A percentile compares a stretch with the other conserved stretches of the same genome.
Evolutionary conservation across 768 basidiomycete genomes (phyloP).

Genomic region (Leucocoprinus birnbaumii): DNA sequence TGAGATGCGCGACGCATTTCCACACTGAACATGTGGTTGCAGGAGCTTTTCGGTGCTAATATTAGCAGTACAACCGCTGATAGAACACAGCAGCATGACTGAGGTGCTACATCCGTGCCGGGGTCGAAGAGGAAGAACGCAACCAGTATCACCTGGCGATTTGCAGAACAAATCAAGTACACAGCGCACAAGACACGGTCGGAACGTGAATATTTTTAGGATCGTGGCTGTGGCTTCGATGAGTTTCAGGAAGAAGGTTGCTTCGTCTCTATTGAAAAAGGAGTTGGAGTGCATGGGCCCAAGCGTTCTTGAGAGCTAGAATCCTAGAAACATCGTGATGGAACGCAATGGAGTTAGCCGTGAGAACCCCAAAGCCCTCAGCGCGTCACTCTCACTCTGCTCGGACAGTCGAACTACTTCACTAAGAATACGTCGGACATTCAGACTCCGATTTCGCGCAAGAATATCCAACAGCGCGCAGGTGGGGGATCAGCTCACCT

Average conservation of each 20-base stretch:
- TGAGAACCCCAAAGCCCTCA: background rate
- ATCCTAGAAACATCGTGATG: too few relatives aligned
- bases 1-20: background rate
- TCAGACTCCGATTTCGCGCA: too few relatives aligned
- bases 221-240: background rate
- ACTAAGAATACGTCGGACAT: background rate
- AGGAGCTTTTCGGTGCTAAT: too few relatives aligned
- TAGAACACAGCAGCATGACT: background rate
- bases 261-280: background rate
- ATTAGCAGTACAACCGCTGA: background rate
- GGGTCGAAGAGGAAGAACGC: background rate
- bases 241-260: background rate
- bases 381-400: background rate
- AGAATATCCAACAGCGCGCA: too few relatives aligned
- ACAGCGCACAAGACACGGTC: background rate
- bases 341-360: background rate
- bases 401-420: background rate
- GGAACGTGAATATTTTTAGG: background rate
- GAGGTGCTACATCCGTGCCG: background rate
- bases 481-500: too few relatives aligned
- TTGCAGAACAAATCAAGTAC: background rate
- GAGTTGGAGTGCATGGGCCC: background rate
- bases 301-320: background rate
- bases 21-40: too few relatives aligned
- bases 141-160: background rate